Conservation (phyloP, 495 filamentous ascomycete species). For the Cladorrhinum samala region DNA sequence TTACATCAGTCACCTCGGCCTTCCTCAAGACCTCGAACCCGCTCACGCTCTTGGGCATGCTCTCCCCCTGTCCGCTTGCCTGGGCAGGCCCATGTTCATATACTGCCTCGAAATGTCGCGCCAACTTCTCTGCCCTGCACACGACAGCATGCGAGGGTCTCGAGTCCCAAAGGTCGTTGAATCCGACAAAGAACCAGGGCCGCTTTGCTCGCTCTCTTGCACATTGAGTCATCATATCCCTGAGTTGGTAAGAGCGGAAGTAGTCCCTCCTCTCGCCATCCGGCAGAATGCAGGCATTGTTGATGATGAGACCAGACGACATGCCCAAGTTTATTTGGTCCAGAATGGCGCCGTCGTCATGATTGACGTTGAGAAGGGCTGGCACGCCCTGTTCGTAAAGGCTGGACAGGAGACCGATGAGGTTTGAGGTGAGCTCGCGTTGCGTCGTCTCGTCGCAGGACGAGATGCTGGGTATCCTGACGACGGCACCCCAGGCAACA, state of each 20-base stretch:
- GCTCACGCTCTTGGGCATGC: constrained; percentile 11
- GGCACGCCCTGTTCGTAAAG: constrained; percentile 9
- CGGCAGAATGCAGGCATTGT: constrained; percentile 45
- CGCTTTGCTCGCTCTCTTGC: constrained; percentile 5
- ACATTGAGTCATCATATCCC: constrained; percentile 31
- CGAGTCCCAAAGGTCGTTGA: constrained; percentile 17
- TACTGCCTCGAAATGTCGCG: constrained; percentile 22
- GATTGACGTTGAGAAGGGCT: constrained; percentile 9
- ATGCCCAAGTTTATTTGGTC: constrained; percentile 8
- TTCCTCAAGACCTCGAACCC: constrained; percentile 22
- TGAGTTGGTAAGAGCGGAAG: constrained; percentile 39
- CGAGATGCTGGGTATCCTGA: not conserved
- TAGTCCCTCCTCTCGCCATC: constrained; percentile 46
- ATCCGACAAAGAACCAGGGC: constrained; percentile 21
- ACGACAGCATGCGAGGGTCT: constrained; percentile 18
- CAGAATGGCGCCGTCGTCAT: constrained; percentile 1
- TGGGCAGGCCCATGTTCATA: constrained; percentile 16
- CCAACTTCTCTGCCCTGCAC: constrained; percentile 19
- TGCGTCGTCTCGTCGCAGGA: not conserved
- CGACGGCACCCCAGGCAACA: not conserved
- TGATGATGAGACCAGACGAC: constrained; percentile 37
- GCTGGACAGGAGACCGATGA: constrained; percentile 3
- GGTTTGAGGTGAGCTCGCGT: not conserved
- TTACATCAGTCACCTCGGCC: constrained; percentile 16
- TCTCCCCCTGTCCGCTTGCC: not conserved